phyloP scores from a whole-genome alignment of 129 eudicot species.

The Lactuca sativa region DNA sequence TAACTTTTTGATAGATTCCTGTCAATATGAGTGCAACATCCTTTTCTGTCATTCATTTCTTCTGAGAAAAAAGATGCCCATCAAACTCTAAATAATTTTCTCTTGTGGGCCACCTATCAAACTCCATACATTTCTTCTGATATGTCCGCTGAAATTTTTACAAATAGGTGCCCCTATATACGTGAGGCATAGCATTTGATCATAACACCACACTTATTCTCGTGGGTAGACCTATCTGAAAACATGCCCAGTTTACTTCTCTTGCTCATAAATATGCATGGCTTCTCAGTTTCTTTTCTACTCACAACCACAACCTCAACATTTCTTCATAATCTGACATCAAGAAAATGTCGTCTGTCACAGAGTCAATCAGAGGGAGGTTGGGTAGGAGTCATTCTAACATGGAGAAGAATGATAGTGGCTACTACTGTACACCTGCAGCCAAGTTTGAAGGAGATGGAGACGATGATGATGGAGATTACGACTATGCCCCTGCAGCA shows the following conservation, averaged over 20 bases:
- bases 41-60: background rate
- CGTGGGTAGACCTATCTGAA: constrained; percentile 20
- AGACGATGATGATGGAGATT: constrained; percentile 23
- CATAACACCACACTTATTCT: constrained; percentile 32
- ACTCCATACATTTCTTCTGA: no score
- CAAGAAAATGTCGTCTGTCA: constrained; percentile 18
- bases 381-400: constrained; percentile 10
- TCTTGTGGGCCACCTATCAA: background rate
- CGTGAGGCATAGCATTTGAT: constrained; percentile 17
- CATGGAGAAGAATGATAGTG: constrained; percentile 22
- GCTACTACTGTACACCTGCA: constrained; percentile 16
- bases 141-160: no score
- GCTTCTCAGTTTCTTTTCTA: background rate
- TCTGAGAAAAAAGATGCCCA: background rate
- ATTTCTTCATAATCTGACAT: background rate
- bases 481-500: constrained; percentile 29
- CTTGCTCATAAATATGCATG: constrained; percentile 22
- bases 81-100: background rate
- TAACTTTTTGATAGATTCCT: constrained; percentile 1
- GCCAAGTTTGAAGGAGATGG: constrained; percentile 22
- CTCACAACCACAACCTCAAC: constrained; percentile 1
- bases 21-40: constrained; percentile 3
- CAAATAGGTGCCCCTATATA: background rate
- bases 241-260: background rate
- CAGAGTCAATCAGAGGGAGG: background rate